Base-by-base conservation (phyloP, 1,284 basidiomycete species). In the Ceratobasidium sp. region DNA sequence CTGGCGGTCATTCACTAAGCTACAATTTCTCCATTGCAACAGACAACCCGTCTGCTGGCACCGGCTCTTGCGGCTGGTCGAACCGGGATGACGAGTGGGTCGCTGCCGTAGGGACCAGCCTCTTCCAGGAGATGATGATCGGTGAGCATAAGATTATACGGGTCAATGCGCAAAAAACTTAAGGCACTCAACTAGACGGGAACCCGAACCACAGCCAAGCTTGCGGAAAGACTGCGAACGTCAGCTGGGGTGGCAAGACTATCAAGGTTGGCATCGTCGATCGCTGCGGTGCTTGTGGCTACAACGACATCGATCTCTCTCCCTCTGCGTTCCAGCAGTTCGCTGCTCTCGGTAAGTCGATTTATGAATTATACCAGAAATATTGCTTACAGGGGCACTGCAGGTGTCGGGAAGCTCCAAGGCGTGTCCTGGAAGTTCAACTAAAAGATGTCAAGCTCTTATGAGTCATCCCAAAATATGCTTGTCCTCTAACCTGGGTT, bases 51-150 rank as follows among this genome's bases (percentile, higher is more conserved):
- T 75, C 73, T n/a, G 73, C 47, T 3, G 73, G 73, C 15, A 54
- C 49, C 28, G 73, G 73, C 51, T 42, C 73, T 3, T 75, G 73
- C 28, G 73, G 73, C 61, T 75, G 73, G 73, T 49, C 64, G 23
- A 74, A 74, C 45, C 28, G 39, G 23, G 69, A 74, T 31, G 4
- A 74, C 47, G 69, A 75, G 47, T 75, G 73, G 73, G 73, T 75
- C 28, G 73, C 73, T 33, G 73, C 73, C 3, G 61, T 75, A 37
- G 73, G 73, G 5, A 75, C 73, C 13, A 45, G 23, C 17, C 49
- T 75, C 45, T 75, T 75, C 73, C 61, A 75, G 26, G 73, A 75
- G 61, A 75, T 75, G 73, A 75, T 75, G 73, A 26, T 75, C 17
- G 73, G 73, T 64, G 35, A 75, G 73, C 65, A 49, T 20, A n/a